Evolutionary conservation across 2,329 filamentous ascomycete species (phyloP).

Genomic region (Curvularia lunata): DNA sequence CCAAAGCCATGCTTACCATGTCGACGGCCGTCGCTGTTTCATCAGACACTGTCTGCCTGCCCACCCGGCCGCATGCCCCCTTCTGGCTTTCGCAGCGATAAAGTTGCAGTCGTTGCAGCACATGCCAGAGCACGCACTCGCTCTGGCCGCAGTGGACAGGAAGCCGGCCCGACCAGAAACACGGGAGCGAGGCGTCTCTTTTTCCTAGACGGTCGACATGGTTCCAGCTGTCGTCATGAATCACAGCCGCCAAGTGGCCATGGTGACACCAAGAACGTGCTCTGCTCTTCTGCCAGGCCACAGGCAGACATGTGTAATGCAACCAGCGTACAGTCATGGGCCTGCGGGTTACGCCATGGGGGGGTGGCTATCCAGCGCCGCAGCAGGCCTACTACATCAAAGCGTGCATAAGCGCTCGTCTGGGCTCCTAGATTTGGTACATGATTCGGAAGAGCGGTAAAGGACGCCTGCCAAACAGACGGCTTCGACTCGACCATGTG

Average conservation of each 20-base stretch:
- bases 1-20: conserved; percentile 15
- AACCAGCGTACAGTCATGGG: conserved; percentile 18
- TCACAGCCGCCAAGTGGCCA: not conserved
- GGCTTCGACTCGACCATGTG: conserved; percentile 35
- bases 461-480: conserved; percentile 34
- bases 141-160: conserved; percentile 24
- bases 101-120: conserved; percentile 14
- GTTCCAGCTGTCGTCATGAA: not conserved
- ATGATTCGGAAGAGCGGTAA: conserved; percentile 52
- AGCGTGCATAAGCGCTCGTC: conserved; percentile 47
- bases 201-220: not conserved
- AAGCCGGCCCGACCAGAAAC: conserved; percentile 38
- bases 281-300: not conserved
- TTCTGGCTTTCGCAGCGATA: conserved; percentile 19
- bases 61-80: not conserved
- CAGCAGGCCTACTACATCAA: conserved; percentile 40
- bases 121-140: conserved; percentile 31
- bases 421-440: conserved; percentile 30
- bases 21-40: conserved; percentile 25
- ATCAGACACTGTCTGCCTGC: conserved; percentile 29
- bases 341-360: conserved; percentile 37
- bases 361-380: conserved; percentile 32
- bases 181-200: conserved; percentile 3
- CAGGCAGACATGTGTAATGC: conserved; percentile 21
- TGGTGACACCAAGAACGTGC: not conserved